phyloP scores from a whole-genome alignment of 805 yeast species.

The Yarrowia divulgata region DNA sequence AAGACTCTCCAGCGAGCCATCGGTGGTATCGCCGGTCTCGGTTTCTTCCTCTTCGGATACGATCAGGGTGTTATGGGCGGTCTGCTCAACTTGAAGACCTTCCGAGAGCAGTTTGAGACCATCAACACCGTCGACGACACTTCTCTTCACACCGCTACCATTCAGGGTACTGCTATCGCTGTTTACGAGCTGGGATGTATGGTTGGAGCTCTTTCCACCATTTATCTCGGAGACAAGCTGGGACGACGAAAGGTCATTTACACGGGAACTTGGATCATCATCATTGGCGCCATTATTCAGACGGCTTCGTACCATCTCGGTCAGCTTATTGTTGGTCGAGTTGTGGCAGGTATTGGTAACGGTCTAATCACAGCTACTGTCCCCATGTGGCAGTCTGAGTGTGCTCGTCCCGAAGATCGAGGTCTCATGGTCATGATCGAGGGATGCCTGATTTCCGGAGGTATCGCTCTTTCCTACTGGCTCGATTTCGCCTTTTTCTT shows the following conservation, averaged over 20 bases:
- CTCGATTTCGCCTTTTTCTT: slow-evolving; percentile 56
- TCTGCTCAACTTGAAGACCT: slow-evolving; percentile 62
- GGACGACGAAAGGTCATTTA: slow-evolving; percentile 59
- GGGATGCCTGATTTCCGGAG: slow-evolving; percentile 74
- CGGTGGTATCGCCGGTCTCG: slow-evolving; percentile 43
- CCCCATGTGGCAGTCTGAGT: slow-evolving; percentile 84
- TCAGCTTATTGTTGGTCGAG: slow-evolving; percentile 61
- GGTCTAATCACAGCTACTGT: slow-evolving; percentile 83
- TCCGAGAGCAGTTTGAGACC: slow-evolving; percentile 43
- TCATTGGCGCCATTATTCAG: slow-evolving; percentile 60
- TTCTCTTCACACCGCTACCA: slow-evolving; percentile 38
- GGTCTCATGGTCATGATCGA: slow-evolving; percentile 73
- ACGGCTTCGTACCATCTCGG: slow-evolving; percentile 47
- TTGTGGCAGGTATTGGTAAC: slow-evolving; percentile 75
- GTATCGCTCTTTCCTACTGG: slow-evolving; percentile 75
- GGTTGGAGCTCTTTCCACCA: slow-evolving; percentile 58
- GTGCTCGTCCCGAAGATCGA: slow-evolving; percentile 69
- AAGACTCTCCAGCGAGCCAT: slow-evolving; percentile 42
- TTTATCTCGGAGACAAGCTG: slow-evolving; percentile 57
- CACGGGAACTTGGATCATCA: slow-evolving; percentile 57
- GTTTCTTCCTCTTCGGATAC: slow-evolving; percentile 65
- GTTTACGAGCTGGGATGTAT: slow-evolving; percentile 60
- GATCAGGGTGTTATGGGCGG: slow-evolving; percentile 85
- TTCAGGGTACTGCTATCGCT: slow-evolving; percentile 44
- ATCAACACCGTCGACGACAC: slow-evolving; percentile 46